Percentiles rank a stretch among this genome's conserved stretches.
Conservation (phyloP, 192 early-diverging fungal species). For the Backusella mclennaniae region DNA sequence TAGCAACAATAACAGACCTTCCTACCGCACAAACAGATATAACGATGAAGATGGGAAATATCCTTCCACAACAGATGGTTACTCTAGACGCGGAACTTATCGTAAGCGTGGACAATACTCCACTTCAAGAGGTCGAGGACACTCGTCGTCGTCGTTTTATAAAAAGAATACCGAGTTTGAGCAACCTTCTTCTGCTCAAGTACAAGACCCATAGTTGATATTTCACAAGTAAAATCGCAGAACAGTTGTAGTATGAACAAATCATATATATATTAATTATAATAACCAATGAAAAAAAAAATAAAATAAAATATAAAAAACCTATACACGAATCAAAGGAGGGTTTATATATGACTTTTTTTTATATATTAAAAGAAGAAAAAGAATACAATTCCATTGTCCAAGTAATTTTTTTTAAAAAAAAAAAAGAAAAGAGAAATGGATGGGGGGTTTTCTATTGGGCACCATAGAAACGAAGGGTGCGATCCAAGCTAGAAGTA, state of each 20-base stretch:
- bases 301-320: not conserved
- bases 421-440: not conserved
- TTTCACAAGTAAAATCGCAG: not conserved
- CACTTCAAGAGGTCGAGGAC: not conserved
- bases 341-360: not conserved
- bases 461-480: slow-evolving; percentile 47
- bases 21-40: not conserved
- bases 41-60: not conserved
- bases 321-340: not conserved
- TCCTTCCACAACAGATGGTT: not conserved
- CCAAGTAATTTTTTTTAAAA: not conserved
- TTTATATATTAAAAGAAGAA: not conserved
- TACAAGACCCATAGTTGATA: not conserved
- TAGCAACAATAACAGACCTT: not conserved
- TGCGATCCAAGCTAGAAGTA: slow-evolving; percentile 55
- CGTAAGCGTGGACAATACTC: slow-evolving; percentile 9
- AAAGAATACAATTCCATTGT: not conserved
- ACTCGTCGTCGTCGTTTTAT: not conserved
- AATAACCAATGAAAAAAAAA: not conserved
- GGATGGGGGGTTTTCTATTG: not conserved
- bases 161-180: not conserved
- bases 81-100: not conserved
- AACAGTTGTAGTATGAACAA: not conserved
- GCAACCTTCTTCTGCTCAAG: not conserved
- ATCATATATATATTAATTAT: not conserved